phyloP scores from a whole-genome alignment of 1,284 basidiomycete species.

The Ustilago crameri region DNA sequence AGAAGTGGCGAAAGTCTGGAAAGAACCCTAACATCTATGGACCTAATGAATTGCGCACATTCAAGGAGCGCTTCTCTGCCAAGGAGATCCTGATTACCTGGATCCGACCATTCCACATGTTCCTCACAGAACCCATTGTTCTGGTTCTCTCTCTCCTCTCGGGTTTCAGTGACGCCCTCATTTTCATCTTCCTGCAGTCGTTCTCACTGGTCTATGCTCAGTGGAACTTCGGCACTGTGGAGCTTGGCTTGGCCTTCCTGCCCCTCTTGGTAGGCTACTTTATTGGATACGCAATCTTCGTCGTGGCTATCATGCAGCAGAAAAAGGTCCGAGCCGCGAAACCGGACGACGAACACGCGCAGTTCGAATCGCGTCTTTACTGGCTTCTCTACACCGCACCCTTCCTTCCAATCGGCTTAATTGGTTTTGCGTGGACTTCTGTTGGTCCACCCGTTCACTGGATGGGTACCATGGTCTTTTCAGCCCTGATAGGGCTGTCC shows the following conservation, averaged over 20 bases:
- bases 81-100: conserved; percentile 68
- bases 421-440: conserved; percentile 70
- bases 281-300: conserved; percentile 69
- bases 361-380: conserved; percentile 69
- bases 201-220: conserved; percentile 69
- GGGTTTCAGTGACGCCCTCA: conserved; percentile 69
- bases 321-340: conserved; percentile 64
- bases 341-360: conserved; percentile 53
- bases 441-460: conserved; percentile 69
- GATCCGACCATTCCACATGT: conserved; percentile 68
- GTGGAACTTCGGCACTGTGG: conserved; percentile 68
- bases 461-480: conserved; percentile 70
- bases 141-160: conserved; percentile 69
- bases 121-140: conserved; percentile 70
- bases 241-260: conserved; percentile 66
- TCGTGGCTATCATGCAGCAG: conserved; percentile 64
- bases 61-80: conserved; percentile 63
- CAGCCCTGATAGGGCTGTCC: conserved; percentile 68
- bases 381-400: conserved; percentile 69
- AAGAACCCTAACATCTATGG: conserved; percentile 60
- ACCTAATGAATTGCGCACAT: conserved; percentile 68
- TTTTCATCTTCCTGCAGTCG: conserved; percentile 70
- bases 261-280: conserved; percentile 69
- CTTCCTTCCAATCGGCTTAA: conserved; percentile 69
- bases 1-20: conserved; percentile 62